Evolutionary conservation across 192 early-diverging fungal genomes (phyloP), one percentile per base, ranked within the genome.

Genomic region (Endogone sp.): DNA sequence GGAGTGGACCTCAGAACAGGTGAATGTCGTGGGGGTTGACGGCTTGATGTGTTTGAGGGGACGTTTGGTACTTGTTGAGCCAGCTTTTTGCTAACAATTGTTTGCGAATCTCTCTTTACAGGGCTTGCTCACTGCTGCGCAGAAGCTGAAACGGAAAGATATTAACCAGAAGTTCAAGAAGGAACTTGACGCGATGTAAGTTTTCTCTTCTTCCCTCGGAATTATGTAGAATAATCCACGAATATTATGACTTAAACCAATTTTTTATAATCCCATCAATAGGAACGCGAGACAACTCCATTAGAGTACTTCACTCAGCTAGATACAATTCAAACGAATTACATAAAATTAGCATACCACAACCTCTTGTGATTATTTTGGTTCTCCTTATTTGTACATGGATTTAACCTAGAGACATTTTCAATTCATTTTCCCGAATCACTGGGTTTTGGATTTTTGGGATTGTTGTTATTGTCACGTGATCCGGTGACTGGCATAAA

Each of bases 1-100:
- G 55, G 89, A 94, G 73, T 99, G 97, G 97, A 96, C 94, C 4
- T 85, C 94, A 20, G 87, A 97, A 81, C 93, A 90, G 79, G 86
- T 78, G 73, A 75, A 83, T 32, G 32, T n/a, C 81, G 64, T 63
- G 77, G 29, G n/a, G n/a, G n/a, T n/a, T n/a, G n/a, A n/a, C n/a
- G n/a, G n/a, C n/a, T n/a, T 71, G 77, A 60, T 31, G 68, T 72
- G 22, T 2, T 26, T 74, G 27, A 11, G 37, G 4, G 28, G 58
- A 62, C 3, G 3, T 3, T 56, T 4, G 3, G 13, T 9, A 23
- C 11, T 2, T 70, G 16, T 28, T n/a, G n/a, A n/a, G n/a, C n/a
- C n/a, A n/a, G 20, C 10, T 29, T 28, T 20, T 54, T 65, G 27
- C 64, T 25, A n/a, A 13, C 11, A 56, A 56, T 56, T n/a, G 11